Conservation (phyloP, 306 rosid genomes). For the Prunus kanzakura region DNA sequence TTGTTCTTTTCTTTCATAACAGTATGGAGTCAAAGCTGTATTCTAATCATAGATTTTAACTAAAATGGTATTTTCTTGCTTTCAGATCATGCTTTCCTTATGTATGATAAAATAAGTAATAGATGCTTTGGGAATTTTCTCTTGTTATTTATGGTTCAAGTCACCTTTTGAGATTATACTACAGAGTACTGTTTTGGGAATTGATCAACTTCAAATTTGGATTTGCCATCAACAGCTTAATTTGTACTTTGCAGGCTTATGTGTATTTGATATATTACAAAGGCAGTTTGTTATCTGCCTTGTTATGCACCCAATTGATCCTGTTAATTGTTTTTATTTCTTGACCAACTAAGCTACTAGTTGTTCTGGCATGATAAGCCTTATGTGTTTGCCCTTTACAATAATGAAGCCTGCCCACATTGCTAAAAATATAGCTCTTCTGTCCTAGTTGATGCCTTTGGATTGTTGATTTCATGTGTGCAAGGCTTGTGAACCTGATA, state of each 20-base stretch:
- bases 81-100: neutral
- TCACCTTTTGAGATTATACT: neutral
- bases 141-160: neutral
- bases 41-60: too few species aligned
- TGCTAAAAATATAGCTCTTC: neutral
- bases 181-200: neutral
- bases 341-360: neutral
- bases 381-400: neutral
- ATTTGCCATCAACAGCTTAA: neutral
- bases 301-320: neutral
- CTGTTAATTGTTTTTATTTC: neutral
- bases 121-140: neutral
- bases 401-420: neutral
- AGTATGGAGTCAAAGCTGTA: neutral
- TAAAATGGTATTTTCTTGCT: neutral
- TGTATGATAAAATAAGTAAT: neutral
- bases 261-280: neutral
- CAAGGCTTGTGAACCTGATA: constrained; percentile 16
- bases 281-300: neutral
- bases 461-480: neutral
- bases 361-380: neutral
- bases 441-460: neutral
- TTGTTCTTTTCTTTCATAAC: neutral
- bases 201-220: neutral
- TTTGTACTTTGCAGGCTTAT: neutral